Evolutionary conservation across 345 rosid species (phyloP), one percentile per base, ranked within the genome.

Genomic region (Microthlaspi erraticum): DNA sequence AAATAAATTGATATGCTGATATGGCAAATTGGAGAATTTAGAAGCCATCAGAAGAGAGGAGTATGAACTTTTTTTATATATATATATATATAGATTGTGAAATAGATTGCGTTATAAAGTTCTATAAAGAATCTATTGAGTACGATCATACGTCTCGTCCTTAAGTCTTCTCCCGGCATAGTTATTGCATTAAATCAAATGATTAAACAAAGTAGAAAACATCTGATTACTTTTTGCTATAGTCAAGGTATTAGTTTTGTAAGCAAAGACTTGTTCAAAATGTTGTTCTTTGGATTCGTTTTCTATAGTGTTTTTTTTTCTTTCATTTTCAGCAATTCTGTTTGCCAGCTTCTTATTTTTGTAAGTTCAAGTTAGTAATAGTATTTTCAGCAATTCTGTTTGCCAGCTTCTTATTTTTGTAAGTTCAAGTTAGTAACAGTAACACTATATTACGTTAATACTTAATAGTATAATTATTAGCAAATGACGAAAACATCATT

Each of bases 181-280:
- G 19, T 49, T 49, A 8, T 48, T 59, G 20, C 50, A 17, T 16
- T 70, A 58, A 36, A 26, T 59, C 19, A 69, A 19, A 19, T 50
- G 44, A 60, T 32, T 62, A 42, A 52, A 71, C 32, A 38, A 59
- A 26, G 1, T 11, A 48, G 2, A 33, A 18, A 62, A 17, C 44
- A 41, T 34, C 7, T 43, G 56, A 34, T 71, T 53, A 43, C 46
- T 33, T 71, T 42, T 42, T 23, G 50, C 36, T 4, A 65, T 12
- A 50, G 70, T 65, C 70, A 65, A 50, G 14, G 44, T 60, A 29
- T 14, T 71, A 53, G 10, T 71, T 43, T 6, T 55, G 46, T 64
- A 64, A 29, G 37, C 18, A 38, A 50, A 19, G 55, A 54, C 48
- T 34, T 53, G 6, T 72, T 63, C 48, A 43, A 56, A 37, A 1